Percentiles rank a stretch among this genome's conserved stretches.
phyloP scores from a whole-genome alignment of 2,329 filamentous ascomycete species.

The Alternaria infectoria region DNA sequence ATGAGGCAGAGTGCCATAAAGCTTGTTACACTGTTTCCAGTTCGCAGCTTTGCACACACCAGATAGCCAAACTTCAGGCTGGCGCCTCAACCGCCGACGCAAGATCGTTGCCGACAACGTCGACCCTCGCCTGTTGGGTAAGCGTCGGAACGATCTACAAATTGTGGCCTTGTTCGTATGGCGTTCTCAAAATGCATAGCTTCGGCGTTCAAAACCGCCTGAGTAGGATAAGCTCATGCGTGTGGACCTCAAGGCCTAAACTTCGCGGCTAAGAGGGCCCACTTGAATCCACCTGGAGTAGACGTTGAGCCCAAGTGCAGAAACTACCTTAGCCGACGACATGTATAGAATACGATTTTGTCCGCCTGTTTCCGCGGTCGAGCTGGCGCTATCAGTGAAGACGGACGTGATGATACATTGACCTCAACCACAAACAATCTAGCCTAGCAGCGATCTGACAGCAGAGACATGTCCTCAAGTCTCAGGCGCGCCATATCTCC shows the following conservation, averaged over 20 bases:
- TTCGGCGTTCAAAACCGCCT: not conserved
- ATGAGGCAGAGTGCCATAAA: slow-evolving; percentile 19
- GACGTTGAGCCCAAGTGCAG: slow-evolving; percentile 1
- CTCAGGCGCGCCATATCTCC: not conserved
- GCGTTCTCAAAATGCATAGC: slow-evolving; percentile 2
- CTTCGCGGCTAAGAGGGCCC: not conserved
- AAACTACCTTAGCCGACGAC: slow-evolving; percentile 1
- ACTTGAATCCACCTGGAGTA: slow-evolving; percentile 2
- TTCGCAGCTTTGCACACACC: not conserved
- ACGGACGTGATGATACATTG: not conserved
- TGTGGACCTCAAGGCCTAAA: not conserved
- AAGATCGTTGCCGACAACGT: not conserved
- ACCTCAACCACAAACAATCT: not conserved
- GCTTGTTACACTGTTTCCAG: not conserved
- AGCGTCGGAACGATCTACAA: not conserved
- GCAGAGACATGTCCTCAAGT: not conserved
- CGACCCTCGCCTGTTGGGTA: not conserved
- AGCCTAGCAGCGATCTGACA: not conserved
- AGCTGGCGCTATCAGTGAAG: not conserved
- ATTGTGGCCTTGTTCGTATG: not conserved
- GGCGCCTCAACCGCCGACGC: not conserved
- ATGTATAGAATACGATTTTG: not conserved
- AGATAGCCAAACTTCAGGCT: not conserved
- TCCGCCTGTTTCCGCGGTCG: not conserved
- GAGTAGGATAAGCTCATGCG: not conserved